These are phyloP conservation scores for Fusarium xylarioides DNA, from an alignment of 2,329 filamentous ascomycete species.

Conservation along the genomic window DNA sequence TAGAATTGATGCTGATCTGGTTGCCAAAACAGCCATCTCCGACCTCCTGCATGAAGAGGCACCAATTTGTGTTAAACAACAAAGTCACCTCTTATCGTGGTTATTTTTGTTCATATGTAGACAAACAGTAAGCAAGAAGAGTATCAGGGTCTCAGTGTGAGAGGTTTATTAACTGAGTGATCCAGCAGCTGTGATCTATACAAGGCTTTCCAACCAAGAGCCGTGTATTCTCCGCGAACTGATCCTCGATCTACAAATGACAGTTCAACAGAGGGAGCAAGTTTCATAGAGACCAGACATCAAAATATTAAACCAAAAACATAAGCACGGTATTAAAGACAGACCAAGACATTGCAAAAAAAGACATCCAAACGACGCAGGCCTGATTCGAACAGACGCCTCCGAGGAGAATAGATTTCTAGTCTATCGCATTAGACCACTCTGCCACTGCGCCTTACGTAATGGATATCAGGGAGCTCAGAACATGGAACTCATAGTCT, in stretches of 20 bases:
- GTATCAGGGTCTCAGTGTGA: fast-evolving
- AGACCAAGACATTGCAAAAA: not conserved
- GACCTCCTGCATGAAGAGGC: no score
- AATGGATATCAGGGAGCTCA: fast-evolving
- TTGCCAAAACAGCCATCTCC: not conserved
- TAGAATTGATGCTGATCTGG: not conserved
- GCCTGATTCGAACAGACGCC: conserved; percentile 4
- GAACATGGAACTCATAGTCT: fast-evolving
- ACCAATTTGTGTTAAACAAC: no score
- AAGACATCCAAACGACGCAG: not conserved
- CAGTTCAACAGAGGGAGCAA: fast-evolving
- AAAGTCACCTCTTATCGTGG: no score
- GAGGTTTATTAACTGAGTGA: not conserved
- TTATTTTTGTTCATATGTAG: not conserved
- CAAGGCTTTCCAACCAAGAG: not conserved
- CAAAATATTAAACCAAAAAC: fast-evolving
- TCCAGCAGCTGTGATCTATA: not conserved
- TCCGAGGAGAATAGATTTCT: not conserved
- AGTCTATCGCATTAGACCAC: conserved; percentile 6
- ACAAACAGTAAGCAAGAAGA: fast-evolving
- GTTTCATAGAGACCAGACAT: no score
- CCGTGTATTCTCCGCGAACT: not conserved
- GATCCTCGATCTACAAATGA: not conserved
- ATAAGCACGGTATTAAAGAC: no score
- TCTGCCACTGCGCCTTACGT: conserved; percentile 3